Percentiles rank a stretch among this genome's conserved stretches.
Evolutionary conservation across 2,329 filamentous ascomycete species (phyloP).

Genomic region (Xenosphaeropsis pyriputrescens): DNA sequence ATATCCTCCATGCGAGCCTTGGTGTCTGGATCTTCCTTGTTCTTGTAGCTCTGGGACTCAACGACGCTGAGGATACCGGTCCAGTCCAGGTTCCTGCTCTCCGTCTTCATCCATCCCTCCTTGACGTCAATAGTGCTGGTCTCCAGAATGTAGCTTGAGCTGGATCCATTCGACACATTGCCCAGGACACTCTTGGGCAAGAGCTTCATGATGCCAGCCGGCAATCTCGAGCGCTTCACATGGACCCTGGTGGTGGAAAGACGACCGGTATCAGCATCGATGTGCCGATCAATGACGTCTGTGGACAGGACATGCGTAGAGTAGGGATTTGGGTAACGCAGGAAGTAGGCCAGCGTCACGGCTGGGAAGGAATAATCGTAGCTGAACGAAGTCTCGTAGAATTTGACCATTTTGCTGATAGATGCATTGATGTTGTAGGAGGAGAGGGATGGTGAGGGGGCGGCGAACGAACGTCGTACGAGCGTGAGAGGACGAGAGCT

Average conservation of each 20-base stretch:
- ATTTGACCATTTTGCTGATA: conserved; percentile 17
- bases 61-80: conserved; percentile 67
- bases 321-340: conserved; percentile 79
- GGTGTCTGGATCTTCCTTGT: conserved; percentile 7
- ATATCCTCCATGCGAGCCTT: conserved; percentile 10
- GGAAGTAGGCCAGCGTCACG: conserved; percentile 79
- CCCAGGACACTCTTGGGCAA: conserved; percentile 46
- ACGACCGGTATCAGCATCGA: conserved; percentile 60
- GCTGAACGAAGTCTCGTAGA: conserved; percentile 42
- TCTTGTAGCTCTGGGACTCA: conserved; percentile 56
- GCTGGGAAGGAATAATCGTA: conserved; percentile 75
- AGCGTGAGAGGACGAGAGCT: conserved; percentile 1
- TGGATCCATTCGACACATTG: conserved; percentile 41
- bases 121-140: conserved; percentile 65
- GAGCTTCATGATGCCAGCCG: conserved; percentile 59
- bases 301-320: conserved; percentile 70
- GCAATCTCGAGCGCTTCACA: conserved; percentile 68
- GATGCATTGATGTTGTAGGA: conserved; percentile 7
- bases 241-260: conserved; percentile 69
- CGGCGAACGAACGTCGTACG: neutral
- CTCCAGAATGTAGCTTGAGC: conserved; percentile 66
- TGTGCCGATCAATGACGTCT: conserved; percentile 62
- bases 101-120: conserved; percentile 71
- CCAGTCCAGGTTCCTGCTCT: conserved; percentile 71
- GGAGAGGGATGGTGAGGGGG: conserved; percentile 1